Evolutionary conservation across 805 yeast species (phyloP), one percentile per base, ranked within the genome.

Genomic region (Scheffersomyces stipitis): DNA sequence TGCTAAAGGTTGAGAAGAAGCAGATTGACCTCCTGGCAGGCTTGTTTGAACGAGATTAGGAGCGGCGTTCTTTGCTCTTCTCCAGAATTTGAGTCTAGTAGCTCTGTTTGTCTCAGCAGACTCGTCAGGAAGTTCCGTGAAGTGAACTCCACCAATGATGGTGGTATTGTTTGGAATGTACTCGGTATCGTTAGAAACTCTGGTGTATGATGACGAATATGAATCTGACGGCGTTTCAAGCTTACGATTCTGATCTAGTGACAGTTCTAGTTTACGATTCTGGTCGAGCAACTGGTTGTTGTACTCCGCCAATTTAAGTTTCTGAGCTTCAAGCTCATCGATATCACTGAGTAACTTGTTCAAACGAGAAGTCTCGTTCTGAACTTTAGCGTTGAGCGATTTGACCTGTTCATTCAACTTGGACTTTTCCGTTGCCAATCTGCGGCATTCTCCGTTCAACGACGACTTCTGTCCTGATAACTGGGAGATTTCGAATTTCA

Each of bases 301-400:
- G 18, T 46, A 45, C 14, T 60, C 63, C 28, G 42, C 17, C 15
- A 87, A 58, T 13, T 61, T 57, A 23, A 62, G 66, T 58, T 75
- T 81, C 31, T 73, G 72, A 0, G 48, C 41, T 20, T 62, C 69
- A 43, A 88, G 62, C 14, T 63, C 71, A 32, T 68, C 73, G 10
- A 84, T 68, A 27, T 83, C 88, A 29, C 62, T 65, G 15, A 64
- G 39, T 24, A 82, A 45, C 4, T 56, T 56, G 2, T 71, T 66
- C 44, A 74, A 78, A 1, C 67, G 60, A 1, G 66, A 53, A 26
- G 69, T 66, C 42, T 73, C 68, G 28, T 57, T 58, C 12, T 59
- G 52, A 9, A 80, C 47, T 41, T 69, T 73, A 26, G 57, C 47
- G 34, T 67, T 72, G 38, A 75, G 37, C n/a, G 60, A 51, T 34